Evolutionary conservation across 2,329 filamentous ascomycete species (phyloP).

Genomic region (Ophiostoma novo-ulmi): DNA sequence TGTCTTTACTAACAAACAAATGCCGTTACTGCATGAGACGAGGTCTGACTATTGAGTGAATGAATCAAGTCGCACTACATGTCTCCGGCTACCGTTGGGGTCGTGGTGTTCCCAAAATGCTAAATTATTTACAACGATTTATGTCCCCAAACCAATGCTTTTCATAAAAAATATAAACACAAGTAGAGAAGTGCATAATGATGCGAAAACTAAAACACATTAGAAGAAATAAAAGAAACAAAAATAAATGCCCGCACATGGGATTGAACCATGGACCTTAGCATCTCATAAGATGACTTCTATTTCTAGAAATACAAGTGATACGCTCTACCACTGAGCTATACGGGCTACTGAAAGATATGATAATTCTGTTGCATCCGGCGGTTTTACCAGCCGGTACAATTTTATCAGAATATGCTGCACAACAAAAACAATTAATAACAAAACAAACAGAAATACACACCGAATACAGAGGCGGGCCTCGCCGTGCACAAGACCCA

Average conservation of each 20-base stretch:
- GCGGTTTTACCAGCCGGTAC: background rate
- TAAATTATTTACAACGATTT: too few relatives aligned
- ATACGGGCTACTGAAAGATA: conserved; percentile 16
- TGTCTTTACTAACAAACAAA: too few relatives aligned
- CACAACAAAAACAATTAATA: background rate
- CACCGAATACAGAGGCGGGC: background rate
- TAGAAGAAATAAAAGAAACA: background rate
- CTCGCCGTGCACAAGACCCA: conserved; percentile 9
- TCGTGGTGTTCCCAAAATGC: too few relatives aligned
- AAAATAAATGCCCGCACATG: conserved; percentile 20
- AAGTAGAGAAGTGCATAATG: background rate
- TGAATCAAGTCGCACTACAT: too few relatives aligned
- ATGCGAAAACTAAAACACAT: background rate
- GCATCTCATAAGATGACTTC: conserved; percentile 16
- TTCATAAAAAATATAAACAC: too few relatives aligned
- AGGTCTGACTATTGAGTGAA: too few relatives aligned
- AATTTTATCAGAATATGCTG: background rate
- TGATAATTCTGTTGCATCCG: too few relatives aligned
- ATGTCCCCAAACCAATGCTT: too few relatives aligned
- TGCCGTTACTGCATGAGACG: too few relatives aligned
- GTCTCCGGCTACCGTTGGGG: too few relatives aligned
- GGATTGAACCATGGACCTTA: conserved; percentile 18
- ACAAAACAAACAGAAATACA: too few relatives aligned
- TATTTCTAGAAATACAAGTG: conserved; percentile 22
- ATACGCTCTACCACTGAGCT: conserved; percentile 25